Percentiles rank a stretch among this genome's conserved stretches.
Evolutionary conservation across 306 rosid genomes (phyloP).

Genomic region (Vicia faba): DNA sequence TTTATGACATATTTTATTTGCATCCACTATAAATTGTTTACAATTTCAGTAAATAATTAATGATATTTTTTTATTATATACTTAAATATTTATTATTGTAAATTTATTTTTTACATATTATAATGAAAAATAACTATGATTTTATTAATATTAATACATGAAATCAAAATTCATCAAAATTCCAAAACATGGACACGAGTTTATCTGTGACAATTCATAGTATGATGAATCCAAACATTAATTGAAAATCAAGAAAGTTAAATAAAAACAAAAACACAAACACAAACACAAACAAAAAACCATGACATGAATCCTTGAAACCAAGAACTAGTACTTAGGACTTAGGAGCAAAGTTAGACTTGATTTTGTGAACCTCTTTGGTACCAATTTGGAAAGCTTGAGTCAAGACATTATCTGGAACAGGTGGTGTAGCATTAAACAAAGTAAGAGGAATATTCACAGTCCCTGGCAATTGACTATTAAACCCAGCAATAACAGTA

Average conservation of each 20-base stretch:
- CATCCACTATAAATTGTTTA: too few relatives aligned
- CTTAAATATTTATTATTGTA: too few relatives aligned
- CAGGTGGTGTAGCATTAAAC: slow-evolving; percentile 65
- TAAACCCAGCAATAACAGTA: slow-evolving; percentile 69
- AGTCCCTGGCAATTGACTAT: slow-evolving; percentile 88
- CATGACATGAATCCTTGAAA: background rate
- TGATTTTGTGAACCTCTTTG: slow-evolving; percentile 65
- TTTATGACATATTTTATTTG: background rate
- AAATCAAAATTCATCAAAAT: too few relatives aligned
- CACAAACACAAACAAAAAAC: background rate
- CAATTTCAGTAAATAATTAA: too few relatives aligned
- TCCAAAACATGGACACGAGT: too few relatives aligned
- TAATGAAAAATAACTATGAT: too few relatives aligned
- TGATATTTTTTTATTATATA: too few relatives aligned
- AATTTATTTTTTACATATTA: too few relatives aligned
- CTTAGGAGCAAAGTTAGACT: slow-evolving; percentile 67
- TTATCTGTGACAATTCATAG: too few relatives aligned
- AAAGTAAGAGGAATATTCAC: slow-evolving; percentile 57
- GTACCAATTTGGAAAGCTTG: slow-evolving; percentile 66
- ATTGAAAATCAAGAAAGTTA: background rate
- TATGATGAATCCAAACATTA: background rate
- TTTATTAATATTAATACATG: too few relatives aligned
- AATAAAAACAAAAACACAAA: background rate
- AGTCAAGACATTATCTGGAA: slow-evolving; percentile 70
- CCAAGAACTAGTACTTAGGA: slow-evolving; percentile 37